These are phyloP conservation scores for Teunomyces kruisii DNA, from an alignment of 805 yeast species.

Conservation along the genomic window DNA sequence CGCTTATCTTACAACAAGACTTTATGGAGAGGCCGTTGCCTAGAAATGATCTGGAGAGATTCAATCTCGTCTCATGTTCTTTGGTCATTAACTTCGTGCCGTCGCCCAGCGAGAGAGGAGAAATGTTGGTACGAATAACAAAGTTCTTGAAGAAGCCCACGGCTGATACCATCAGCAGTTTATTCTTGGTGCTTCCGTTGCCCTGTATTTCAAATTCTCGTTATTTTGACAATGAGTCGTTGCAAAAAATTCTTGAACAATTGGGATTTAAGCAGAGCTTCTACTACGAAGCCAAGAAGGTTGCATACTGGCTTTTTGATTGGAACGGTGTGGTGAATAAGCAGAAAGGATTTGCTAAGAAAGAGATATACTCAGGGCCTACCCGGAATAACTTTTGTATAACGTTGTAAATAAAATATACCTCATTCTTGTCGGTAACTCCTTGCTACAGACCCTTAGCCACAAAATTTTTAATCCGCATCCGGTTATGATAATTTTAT, in stretches of 20 bases:
- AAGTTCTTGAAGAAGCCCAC: conserved; percentile 49
- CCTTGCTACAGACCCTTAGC: too few species aligned
- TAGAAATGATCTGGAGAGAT: conserved; percentile 40
- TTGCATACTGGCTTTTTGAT: conserved; percentile 69
- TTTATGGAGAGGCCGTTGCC: conserved; percentile 80
- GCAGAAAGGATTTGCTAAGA: conserved; percentile 35
- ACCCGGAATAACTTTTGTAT: conserved; percentile 72
- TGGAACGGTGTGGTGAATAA: conserved; percentile 36
- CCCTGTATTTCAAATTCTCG: conserved; percentile 87
- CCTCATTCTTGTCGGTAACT: too few species aligned
- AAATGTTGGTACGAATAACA: conserved; percentile 65
- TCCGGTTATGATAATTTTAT: too few species aligned
- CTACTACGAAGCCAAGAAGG: conserved; percentile 63
- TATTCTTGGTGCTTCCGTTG: conserved; percentile 83
- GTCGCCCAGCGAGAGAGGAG: conserved; percentile 65
- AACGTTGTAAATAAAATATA: conserved; percentile 1
- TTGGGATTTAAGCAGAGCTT: conserved; percentile 58
- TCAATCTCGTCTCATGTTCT: conserved; percentile 75
- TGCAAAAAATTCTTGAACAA: conserved; percentile 46
- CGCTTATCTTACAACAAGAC: conserved; percentile 71
- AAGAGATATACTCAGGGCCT: conserved; percentile 55
- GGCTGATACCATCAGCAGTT: conserved; percentile 25
- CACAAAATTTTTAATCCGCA: too few species aligned
- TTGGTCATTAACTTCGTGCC: conserved; percentile 89
- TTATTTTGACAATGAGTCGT: conserved; percentile 53